Evolutionary conservation across 148 eudicot genomes (phyloP).

Genomic region (Spergularia bocconei): DNA sequence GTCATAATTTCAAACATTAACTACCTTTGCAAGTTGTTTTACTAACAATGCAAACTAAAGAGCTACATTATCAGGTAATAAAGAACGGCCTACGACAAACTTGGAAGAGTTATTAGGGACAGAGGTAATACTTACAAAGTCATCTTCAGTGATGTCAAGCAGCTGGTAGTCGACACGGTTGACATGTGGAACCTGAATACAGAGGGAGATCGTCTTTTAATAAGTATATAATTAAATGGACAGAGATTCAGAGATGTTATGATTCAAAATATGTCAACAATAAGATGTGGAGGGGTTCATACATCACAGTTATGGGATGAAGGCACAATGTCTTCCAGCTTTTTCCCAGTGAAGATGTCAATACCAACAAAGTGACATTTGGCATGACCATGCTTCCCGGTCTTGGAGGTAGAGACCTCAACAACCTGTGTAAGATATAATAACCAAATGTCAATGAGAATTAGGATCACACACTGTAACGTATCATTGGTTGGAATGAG

Average conservation of each 20-base stretch:
- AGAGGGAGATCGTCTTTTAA: no score
- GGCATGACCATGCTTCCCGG: conserved; percentile 59
- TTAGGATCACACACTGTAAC: no score
- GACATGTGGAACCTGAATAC: conserved; percentile 72
- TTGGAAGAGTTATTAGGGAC: not conserved
- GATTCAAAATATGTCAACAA: not conserved
- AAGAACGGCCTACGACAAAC: not conserved
- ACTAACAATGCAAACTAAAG: no score
- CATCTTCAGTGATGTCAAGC: conserved; percentile 84
- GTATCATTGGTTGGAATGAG: no score
- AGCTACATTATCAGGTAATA: not conserved
- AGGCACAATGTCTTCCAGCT: conserved; percentile 57
- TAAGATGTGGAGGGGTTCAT: not conserved
- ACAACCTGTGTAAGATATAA: conserved; percentile 35
- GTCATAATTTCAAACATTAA: not conserved
- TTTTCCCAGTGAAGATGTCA: conserved; percentile 47
- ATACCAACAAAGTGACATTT: conserved; percentile 60
- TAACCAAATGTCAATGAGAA: no score
- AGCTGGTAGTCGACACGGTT: conserved; percentile 79
- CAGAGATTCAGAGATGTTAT: no score
- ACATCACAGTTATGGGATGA: conserved; percentile 62
- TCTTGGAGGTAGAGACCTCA: conserved; percentile 58
- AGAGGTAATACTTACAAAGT: conserved; percentile 44
- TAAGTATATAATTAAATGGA: no score
- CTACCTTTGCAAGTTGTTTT: no score